Percentiles rank a stretch among this genome's conserved stretches.
Evolutionary conservation across 2,329 filamentous ascomycete species (phyloP).

Genomic region (Purpureocillium takamizusanense): DNA sequence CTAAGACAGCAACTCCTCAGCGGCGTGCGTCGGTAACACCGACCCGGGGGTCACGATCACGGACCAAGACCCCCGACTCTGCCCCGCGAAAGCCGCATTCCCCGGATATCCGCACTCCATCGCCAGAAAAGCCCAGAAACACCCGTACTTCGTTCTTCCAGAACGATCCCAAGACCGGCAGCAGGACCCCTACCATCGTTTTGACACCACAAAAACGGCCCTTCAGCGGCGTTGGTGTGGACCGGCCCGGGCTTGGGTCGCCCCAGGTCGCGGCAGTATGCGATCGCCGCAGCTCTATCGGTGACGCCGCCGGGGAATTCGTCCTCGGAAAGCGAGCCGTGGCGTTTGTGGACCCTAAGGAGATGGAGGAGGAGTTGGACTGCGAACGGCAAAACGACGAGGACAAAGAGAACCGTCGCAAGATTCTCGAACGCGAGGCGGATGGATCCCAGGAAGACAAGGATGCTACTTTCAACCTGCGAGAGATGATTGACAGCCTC

Average conservation of each 20-base stretch:
- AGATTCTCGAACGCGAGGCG: conserved; percentile 43
- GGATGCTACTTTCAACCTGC: conserved; percentile 58
- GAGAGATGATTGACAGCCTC: conserved; percentile 68
- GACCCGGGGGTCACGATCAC: conserved; percentile 3
- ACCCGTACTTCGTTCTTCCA: conserved; percentile 38
- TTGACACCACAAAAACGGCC: conserved; percentile 41
- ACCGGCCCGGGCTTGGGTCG: conserved; percentile 64
- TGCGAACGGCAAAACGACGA: conserved; percentile 50
- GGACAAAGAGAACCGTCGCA: conserved; percentile 50
- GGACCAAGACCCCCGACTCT: conserved; percentile 6
- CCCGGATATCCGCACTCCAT: background rate
- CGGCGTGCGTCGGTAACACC: background rate
- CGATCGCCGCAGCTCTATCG: conserved; percentile 62
- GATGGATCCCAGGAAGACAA: conserved; percentile 37
- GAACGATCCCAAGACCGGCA: conserved; percentile 41
- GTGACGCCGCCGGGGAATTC: conserved; percentile 56
- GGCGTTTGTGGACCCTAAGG: conserved; percentile 56
- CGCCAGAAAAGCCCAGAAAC: conserved; percentile 12
- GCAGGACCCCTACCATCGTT: conserved; percentile 53
- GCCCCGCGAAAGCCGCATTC: no score
- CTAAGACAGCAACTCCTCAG: conserved; percentile 14
- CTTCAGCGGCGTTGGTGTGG: conserved; percentile 60
- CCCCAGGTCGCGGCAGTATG: conserved; percentile 64
- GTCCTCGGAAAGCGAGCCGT: conserved; percentile 44
- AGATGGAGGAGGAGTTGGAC: conserved; percentile 55